Evolutionary conservation across 345 rosid species (phyloP).

Genomic region (Citrus sinensis): DVS_A1.0 CM039162.1:25618001-25618500

Average conservation of each 20-base stretch:
- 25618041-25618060: background rate
- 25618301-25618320: constrained; percentile 66
- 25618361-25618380: constrained; percentile 1
- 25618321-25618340: background rate
- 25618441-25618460: constrained; percentile 74
- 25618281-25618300: constrained; percentile 95
- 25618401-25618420: constrained; percentile 74
- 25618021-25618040: background rate
- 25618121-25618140: background rate
- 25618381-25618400: constrained; percentile 36
- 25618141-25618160: background rate
- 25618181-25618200: background rate
- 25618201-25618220: constrained; percentile 61
- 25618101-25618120: background rate
- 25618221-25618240: constrained; percentile 80
- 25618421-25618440: constrained; percentile 60
- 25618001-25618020: background rate
- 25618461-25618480: constrained; percentile 83
- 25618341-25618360: background rate
- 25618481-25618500: constrained; percentile 77
- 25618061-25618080: background rate
- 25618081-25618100: background rate
- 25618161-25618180: background rate
- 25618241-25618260: constrained; percentile 84
- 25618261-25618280: constrained; percentile 94